Conservation (phyloP, 768 basidiomycete genomes). For the Boletus bicolor region DNA sequence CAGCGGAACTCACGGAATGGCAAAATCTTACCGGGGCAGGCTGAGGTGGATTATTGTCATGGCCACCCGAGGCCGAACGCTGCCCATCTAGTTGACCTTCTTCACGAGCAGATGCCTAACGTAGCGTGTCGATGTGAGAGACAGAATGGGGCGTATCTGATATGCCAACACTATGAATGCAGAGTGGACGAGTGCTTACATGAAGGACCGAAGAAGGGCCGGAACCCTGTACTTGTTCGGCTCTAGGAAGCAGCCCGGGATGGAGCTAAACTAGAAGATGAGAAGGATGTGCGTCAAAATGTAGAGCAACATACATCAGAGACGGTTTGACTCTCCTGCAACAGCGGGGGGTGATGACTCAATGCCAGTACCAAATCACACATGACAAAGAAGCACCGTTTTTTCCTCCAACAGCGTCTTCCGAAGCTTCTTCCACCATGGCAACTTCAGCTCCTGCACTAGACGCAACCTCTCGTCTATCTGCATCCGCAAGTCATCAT, state of each 20-base stretch:
- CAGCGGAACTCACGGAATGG: not conserved
- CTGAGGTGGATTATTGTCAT: no score
- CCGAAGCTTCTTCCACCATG: not conserved
- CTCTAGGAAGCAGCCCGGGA: not conserved
- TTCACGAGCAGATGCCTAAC: no score
- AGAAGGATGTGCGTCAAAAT: not conserved
- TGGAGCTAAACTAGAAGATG: not conserved
- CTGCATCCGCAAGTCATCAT: not conserved
- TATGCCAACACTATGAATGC: not conserved
- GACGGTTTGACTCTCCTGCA: not conserved
- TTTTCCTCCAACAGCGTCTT: no score
- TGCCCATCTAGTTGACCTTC: no score
- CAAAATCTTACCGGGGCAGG: no score
- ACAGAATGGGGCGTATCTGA: no score
- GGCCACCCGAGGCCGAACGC: no score
- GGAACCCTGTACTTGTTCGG: not conserved
- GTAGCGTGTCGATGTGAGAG: no score
- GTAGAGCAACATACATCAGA: not conserved
- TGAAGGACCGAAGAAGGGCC: not conserved
- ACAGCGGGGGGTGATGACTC: not conserved
- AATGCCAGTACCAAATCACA: not conserved
- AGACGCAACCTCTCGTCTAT: slow-evolving; percentile 7
- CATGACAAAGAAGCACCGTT: no score
- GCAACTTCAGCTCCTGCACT: slow-evolving; percentile 11
- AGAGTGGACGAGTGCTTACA: no score